Evolutionary conservation across 257 asterid genomes (phyloP).

Genomic region (Petrea volubilis): DNA sequence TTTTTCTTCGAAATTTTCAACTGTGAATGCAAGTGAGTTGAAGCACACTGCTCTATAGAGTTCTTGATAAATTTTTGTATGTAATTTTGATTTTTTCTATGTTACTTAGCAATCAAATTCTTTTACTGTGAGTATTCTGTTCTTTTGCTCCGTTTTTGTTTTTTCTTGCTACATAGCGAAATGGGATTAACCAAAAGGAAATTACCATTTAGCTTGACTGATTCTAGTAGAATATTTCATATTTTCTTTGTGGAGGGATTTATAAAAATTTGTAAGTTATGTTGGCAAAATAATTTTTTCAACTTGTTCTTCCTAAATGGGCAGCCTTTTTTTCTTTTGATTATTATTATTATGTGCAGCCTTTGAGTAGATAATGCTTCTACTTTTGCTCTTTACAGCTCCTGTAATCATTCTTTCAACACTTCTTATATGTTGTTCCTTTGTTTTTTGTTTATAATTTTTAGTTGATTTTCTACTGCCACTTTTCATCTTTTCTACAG

Average conservation of each 20-base stretch:
- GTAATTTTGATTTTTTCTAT: neutral
- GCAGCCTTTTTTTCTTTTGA: slow-evolving; percentile 6
- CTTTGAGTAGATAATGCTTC: neutral
- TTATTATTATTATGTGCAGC: too few species aligned
- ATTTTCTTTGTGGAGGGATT: neutral
- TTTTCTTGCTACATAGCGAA: neutral
- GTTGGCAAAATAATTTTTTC: neutral
- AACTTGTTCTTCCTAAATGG: neutral
- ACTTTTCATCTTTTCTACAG: neutral
- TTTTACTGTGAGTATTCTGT: neutral
- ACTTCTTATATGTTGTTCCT: neutral
- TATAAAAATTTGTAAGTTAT: neutral
- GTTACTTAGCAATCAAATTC: neutral
- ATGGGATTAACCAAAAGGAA: neutral
- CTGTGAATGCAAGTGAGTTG: neutral
- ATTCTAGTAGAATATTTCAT: neutral
- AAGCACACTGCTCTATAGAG: neutral
- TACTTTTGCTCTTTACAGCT: slow-evolving; percentile 10
- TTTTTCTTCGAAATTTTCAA: neutral
- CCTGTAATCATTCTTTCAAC: neutral
- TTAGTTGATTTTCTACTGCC: neutral
- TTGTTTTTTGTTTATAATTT: neutral
- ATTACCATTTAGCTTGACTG: neutral
- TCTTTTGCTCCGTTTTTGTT: neutral
- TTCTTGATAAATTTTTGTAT: neutral